Conservation (phyloP, 2,329 filamentous ascomycete genomes). For the Beauveria sp. region DNA sequence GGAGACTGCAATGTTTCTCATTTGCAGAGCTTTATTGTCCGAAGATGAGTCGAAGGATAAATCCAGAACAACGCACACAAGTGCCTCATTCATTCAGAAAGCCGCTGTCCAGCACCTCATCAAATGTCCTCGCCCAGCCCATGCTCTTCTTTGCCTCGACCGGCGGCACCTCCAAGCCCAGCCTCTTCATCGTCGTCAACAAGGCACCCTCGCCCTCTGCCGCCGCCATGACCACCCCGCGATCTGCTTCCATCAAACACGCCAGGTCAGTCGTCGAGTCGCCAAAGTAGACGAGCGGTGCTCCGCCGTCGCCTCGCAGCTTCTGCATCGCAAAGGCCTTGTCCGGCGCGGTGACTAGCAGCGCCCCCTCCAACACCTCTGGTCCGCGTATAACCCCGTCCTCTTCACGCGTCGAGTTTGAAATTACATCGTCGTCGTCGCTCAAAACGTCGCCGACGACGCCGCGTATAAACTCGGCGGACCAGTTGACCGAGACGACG, state of each 20-base stretch:
- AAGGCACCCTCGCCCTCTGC: constrained; percentile 23
- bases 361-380: constrained; percentile 17
- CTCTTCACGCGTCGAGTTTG: constrained; percentile 33
- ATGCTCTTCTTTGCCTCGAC: constrained; percentile 15
- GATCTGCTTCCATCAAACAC: constrained; percentile 35
- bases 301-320: constrained; percentile 16
- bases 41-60: too few relatives aligned
- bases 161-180: constrained; percentile 32
- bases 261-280: constrained; percentile 51
- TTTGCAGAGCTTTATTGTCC: too few relatives aligned
- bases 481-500: constrained; percentile 47
- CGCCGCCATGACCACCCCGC: constrained; percentile 41
- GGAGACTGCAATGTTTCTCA: too few relatives aligned
- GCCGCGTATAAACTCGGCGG: constrained; percentile 38
- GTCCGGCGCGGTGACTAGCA: constrained; percentile 33
- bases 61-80: not conserved
- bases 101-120: constrained; percentile 30
- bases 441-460: constrained; percentile 26
- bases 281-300: constrained; percentile 44
- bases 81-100: constrained; percentile 15
- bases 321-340: constrained; percentile 36
- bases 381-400: constrained; percentile 36
- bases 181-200: constrained; percentile 27
- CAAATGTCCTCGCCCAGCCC: constrained; percentile 6
- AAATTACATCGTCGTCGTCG: constrained; percentile 24